Base-by-base conservation (phyloP, 257 asterid species). In the Gentiana dahurica region DNA sequence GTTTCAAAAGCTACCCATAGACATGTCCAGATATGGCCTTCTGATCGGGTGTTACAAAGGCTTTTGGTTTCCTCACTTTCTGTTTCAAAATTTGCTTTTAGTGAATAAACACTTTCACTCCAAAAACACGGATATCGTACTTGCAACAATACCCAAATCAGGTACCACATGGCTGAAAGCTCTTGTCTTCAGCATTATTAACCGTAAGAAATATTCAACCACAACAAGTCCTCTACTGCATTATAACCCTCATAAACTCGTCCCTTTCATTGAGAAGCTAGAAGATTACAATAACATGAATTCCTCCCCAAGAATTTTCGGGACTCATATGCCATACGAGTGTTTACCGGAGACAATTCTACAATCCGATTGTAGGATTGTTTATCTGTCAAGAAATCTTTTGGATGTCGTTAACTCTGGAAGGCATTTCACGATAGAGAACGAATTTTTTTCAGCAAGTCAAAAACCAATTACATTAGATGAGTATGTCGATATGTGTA, bases 41-140 rank as follows among this genome's bases (percentile, higher is more conserved):
- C 1, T 24, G 24, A 24, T 51, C 6, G 46, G 43, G 11, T 12
- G 11, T 2, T 82, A 50, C 32, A 76, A 72, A 57, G 67, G 69
- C 4, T 72, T 79, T 60, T 82, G 90, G 24, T 24, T 24, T 24
- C 24, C 24, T 24, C 24, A 24, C 24, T 24, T 24, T 24, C 24
- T 24, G 24, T 24, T 24, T 24, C 24, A 24, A 24, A 24, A 24
- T 0, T 24, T 24, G 24, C 24, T 24, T 24, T 24, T 24, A 24
- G 24, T 24, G 24, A 24, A 24, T 48, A 45, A 11, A 45, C 7
- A 45, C 12, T 45, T 45, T 11, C 49, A 45, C 12, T 52, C 66
- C 12, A 39, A 62, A 49, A 59, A 62, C 59, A 51, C 66, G 3
- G 60, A 62, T 36, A 53, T 62, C 35, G 24, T 53, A 24, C 60